phyloP scores from a whole-genome alignment of 805 yeast genomes.

The Saccharomycopsis lassenensis region DNA sequence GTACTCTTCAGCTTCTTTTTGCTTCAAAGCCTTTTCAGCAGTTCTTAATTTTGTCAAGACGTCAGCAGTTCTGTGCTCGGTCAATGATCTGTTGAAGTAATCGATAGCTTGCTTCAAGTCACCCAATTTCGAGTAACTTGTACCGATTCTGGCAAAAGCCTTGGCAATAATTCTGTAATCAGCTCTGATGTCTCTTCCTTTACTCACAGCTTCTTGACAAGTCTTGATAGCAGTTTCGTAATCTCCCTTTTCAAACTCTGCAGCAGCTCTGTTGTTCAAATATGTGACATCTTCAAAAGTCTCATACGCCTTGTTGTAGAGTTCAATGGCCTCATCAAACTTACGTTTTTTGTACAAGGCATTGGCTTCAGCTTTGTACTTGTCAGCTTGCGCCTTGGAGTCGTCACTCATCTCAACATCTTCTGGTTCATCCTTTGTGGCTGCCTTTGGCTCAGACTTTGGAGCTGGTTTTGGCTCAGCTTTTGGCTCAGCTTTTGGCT shows the following conservation, averaged over 20 bases:
- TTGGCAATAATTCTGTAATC: conserved; percentile 89
- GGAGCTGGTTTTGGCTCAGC: conserved; percentile 20
- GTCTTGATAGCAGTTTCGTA: conserved; percentile 76
- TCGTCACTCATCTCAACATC: conserved; percentile 23
- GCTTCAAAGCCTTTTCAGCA: conserved; percentile 78
- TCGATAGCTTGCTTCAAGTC: conserved; percentile 66
- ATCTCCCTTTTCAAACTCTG: conserved; percentile 93
- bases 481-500: conserved; percentile 21
- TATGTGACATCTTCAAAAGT: conserved; percentile 76
- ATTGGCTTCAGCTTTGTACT: conserved; percentile 78
- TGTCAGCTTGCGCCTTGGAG: conserved; percentile 45
- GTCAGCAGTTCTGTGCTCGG: conserved; percentile 96
- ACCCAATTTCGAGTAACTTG: conserved; percentile 62
- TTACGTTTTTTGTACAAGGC: conserved; percentile 72
- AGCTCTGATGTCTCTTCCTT: conserved; percentile 82
- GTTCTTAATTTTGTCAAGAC: conserved; percentile 77
- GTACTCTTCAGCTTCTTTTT: conserved; percentile 65
- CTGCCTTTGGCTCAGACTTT: conserved; percentile 23
- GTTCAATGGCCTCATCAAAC: conserved; percentile 86
- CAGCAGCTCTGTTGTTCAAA: conserved; percentile 94
- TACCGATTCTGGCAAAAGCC: conserved; percentile 87
- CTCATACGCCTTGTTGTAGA: conserved; percentile 82
- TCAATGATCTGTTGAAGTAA: conserved; percentile 77
- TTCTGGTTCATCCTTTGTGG: conserved; percentile 26
- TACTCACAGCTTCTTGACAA: conserved; percentile 72